phyloP scores from a whole-genome alignment of 495 filamentous ascomycete species.

The Daldinia concentrica region DNA sequence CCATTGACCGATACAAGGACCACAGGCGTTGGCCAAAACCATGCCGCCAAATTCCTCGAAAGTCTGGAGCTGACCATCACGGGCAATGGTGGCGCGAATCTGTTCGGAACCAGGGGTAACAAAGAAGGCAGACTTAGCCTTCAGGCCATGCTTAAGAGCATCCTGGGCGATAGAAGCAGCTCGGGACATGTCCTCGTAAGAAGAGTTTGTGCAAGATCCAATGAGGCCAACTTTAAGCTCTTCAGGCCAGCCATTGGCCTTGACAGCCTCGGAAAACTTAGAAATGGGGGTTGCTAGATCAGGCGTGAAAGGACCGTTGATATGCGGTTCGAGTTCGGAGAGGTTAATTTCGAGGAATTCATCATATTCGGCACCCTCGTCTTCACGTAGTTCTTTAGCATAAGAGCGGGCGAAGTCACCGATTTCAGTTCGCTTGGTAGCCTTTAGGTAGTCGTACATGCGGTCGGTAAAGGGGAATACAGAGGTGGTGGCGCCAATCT shows the following conservation, averaged over 20 bases:
- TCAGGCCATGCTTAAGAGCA: conserved; percentile 91
- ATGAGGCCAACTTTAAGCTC: conserved; percentile 97
- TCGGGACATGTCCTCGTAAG: conserved; percentile 99
- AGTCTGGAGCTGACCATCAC: conserved; percentile 94
- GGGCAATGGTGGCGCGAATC: conserved; percentile 93
- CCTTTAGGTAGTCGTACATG: conserved; percentile 93
- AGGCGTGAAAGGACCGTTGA: conserved; percentile 99
- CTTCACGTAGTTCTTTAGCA: conserved; percentile 85
- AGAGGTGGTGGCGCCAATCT: conserved; percentile 97
- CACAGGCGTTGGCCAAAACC: conserved; percentile 96
- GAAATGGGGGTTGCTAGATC: conserved; percentile 98
- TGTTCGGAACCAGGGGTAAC: conserved; percentile 98
- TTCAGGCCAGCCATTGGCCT: conserved; percentile 94
- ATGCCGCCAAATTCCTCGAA: conserved; percentile 98
- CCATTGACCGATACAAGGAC: conserved; percentile 85
- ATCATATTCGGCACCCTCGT: conserved; percentile 96
- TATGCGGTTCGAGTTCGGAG: conserved; percentile 92
- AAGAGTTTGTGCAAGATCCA: conserved; percentile 99
- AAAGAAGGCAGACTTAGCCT: conserved; percentile 92
- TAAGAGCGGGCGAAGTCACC: conserved; percentile 89
- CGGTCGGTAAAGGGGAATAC: conserved; percentile 98
- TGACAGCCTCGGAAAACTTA: conserved; percentile 94
- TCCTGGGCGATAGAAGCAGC: conserved; percentile 94
- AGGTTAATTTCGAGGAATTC: conserved; percentile 97
- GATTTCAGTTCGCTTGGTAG: conserved; percentile 91